phyloP scores from a whole-genome alignment of 2,329 filamentous ascomycete genomes.

The Sporothrix pallida region DNA sequence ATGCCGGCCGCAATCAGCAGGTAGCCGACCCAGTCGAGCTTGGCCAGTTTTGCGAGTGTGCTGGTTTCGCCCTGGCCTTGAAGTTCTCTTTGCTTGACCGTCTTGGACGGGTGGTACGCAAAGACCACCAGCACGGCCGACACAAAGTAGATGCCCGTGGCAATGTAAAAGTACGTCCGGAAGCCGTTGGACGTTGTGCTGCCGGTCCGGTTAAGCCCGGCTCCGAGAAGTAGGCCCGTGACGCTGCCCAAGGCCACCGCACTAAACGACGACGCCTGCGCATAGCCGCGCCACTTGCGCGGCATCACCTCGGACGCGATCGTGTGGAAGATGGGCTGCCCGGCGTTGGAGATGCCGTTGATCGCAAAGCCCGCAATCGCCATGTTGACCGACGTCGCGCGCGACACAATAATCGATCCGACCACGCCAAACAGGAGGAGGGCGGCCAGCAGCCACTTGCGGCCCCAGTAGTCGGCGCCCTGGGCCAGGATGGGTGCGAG shows the following conservation, averaged over 20 bases:
- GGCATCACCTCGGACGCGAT: background rate
- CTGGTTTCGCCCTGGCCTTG: background rate
- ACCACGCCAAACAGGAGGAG: background rate
- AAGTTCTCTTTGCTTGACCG: background rate
- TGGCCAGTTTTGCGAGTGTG: background rate
- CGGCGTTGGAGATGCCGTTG: background rate
- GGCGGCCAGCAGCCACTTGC: background rate
- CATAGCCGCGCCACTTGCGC: background rate
- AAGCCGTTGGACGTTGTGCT: background rate
- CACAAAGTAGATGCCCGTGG: conserved; percentile 4
- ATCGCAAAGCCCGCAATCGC: background rate
- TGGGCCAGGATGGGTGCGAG: background rate
- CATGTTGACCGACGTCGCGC: background rate
- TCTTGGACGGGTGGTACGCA: conserved; percentile 2
- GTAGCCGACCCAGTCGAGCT: conserved; percentile 12
- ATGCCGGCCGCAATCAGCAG: background rate
- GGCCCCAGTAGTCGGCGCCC: conserved; percentile 10
- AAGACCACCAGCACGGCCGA: background rate
- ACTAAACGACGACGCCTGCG: background rate
- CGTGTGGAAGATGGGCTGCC: background rate
- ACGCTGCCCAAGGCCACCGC: conserved; percentile 1
- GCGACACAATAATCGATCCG: background rate
- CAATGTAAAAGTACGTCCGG: conserved; percentile 5
- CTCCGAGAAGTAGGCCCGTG: background rate
- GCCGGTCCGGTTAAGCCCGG: background rate